A percentile compares a stretch with the other conserved stretches of the same genome.
Conservation (phyloP, 2,329 filamentous ascomycete genomes). For the Talaromyces sp. region DNA sequence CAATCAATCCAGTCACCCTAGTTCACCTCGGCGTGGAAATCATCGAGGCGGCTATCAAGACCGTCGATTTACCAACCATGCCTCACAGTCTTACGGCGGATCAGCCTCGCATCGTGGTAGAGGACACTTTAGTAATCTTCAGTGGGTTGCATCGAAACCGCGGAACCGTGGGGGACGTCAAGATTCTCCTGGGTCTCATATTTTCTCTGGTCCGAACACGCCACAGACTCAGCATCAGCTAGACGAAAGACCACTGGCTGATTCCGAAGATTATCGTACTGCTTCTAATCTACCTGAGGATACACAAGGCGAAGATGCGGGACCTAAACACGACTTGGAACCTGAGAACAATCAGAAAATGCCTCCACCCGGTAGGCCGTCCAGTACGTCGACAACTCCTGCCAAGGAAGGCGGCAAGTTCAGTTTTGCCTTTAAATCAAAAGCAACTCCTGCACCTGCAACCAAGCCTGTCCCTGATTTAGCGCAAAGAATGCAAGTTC, state of each 20-base stretch:
- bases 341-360: constrained; percentile 44
- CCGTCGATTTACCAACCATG: constrained; percentile 40
- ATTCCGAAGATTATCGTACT: constrained; percentile 45
- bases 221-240: constrained; percentile 17
- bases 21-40: constrained; percentile 48
- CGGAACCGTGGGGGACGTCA: constrained; percentile 47
- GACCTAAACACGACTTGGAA: constrained; percentile 41
- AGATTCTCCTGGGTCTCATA: constrained; percentile 34
- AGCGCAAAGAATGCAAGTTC: constrained; percentile 41
- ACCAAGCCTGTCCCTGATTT: constrained; percentile 48
- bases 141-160: constrained; percentile 62
- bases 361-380: constrained; percentile 50
- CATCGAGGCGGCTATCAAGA: constrained; percentile 55
- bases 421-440: constrained; percentile 88
- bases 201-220: constrained; percentile 21
- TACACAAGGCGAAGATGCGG: constrained; percentile 55
- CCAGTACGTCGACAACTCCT: constrained; percentile 48
- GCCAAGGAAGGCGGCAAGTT: constrained; percentile 62
- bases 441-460: constrained; percentile 54
- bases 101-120: constrained; percentile 48
- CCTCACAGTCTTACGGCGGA: constrained; percentile 43
- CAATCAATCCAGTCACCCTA: constrained; percentile 52
- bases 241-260: constrained; percentile 25
- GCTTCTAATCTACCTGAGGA: not conserved
- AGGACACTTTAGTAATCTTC: constrained; percentile 60